Conservation (phyloP, 208 protist species). For the Strigomonas culicis region DNA sequence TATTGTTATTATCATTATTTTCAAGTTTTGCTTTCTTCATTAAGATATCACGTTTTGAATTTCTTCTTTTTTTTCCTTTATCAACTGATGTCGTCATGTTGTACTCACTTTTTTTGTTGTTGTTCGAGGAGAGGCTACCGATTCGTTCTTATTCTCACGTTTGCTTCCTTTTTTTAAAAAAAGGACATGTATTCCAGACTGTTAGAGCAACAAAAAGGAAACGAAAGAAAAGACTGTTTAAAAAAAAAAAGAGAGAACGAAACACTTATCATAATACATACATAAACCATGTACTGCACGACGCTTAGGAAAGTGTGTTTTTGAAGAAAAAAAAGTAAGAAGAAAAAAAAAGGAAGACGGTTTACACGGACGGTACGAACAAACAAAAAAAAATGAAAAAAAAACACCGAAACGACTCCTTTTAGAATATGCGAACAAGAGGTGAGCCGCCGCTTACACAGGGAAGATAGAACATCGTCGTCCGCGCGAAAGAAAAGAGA, state of each 20-base stretch:
- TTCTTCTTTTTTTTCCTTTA: neutral
- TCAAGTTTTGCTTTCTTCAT: neutral
- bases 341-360: neutral
- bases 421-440: no score
- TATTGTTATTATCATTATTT: constrained; percentile 9
- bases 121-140: neutral
- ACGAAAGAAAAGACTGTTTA: neutral
- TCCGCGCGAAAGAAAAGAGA: neutral
- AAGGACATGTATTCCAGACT: no score
- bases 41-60: neutral
- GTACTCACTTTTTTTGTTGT: neutral
- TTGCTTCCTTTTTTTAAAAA: neutral
- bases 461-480: neutral
- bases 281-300: neutral
- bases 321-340: neutral
- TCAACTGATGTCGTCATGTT: neutral
- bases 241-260: neutral
- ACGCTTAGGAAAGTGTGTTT: neutral
- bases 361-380: neutral
- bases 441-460: no score
- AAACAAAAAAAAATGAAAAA: constrained; percentile 4
- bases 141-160: neutral
- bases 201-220: neutral
- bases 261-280: neutral
- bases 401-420: no score